Percentiles rank a stretch among this genome's conserved stretches.
These are phyloP conservation scores for Acacia confusa DNA, from an alignment of 306 rosid genomes.

Conservation along the genomic window DNA sequence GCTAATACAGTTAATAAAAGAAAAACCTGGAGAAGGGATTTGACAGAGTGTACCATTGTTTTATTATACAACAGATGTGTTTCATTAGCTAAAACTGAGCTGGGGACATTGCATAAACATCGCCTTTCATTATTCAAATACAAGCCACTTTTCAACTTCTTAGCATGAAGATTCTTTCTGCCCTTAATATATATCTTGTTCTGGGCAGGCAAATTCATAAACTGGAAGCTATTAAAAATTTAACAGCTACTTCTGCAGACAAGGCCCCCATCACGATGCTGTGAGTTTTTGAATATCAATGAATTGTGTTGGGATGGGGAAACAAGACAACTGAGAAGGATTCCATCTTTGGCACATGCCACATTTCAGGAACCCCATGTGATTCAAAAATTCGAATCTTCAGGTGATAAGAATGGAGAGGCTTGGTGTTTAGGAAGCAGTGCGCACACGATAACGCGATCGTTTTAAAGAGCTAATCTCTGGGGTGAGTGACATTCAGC, in stretches of 20 bases:
- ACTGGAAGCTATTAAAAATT: conserved; percentile 2
- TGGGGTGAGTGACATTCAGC: neutral
- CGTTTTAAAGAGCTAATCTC: conserved; percentile 14
- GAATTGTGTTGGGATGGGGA: neutral
- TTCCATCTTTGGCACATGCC: conserved; percentile 8
- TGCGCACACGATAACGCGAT: conserved; percentile 13
- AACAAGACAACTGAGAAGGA: conserved; percentile 19
- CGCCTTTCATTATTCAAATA: neutral
- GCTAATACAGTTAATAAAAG: neutral
- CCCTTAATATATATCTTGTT: conserved; percentile 19
- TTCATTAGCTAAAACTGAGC: conserved; percentile 21
- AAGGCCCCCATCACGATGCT: conserved; percentile 18
- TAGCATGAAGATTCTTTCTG: conserved; percentile 6
- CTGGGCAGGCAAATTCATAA: conserved; percentile 26
- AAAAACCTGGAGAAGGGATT: neutral
- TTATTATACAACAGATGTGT: conserved; percentile 19
- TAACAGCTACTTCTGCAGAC: conserved; percentile 17
- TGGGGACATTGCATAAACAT: conserved; percentile 37
- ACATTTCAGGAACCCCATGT: conserved; percentile 12
- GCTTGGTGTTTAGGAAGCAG: conserved; percentile 7
- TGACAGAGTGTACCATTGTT: neutral
- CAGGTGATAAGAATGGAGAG: conserved; percentile 27
- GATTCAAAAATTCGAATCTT: conserved; percentile 3
- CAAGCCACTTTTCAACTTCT: neutral
- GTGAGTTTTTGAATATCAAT: conserved; percentile 11